Conservation (phyloP, 1,284 basidiomycete species). For the Cutaneotrichosporon sp. region DNA sequence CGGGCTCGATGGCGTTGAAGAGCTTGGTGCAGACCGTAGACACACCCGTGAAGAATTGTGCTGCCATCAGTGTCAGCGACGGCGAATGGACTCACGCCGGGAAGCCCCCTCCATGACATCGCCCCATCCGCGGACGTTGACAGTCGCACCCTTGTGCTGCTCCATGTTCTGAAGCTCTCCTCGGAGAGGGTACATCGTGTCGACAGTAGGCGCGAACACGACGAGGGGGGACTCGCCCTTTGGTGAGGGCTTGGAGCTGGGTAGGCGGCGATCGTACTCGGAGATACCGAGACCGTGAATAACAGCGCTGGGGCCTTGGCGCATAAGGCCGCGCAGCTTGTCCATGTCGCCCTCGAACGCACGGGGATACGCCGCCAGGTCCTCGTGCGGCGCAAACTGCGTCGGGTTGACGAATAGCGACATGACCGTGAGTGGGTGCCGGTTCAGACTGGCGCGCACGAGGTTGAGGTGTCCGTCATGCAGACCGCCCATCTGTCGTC, state of each 20-base stretch:
- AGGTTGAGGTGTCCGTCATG: conserved; percentile 89
- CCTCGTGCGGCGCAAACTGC: conserved; percentile 94
- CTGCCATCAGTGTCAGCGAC: conserved; percentile 51
- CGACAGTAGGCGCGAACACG: conserved; percentile 69
- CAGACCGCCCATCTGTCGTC: conserved; percentile 74
- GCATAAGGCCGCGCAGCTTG: conserved; percentile 59
- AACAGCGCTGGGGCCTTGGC: conserved; percentile 44
- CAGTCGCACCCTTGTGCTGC: conserved; percentile 78
- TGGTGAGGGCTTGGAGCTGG: conserved; percentile 4
- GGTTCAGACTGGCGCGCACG: conserved; percentile 60
- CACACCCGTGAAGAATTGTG: conserved; percentile 92
- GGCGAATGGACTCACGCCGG: conserved; percentile 35
- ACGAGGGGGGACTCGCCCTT: conserved; percentile 53
- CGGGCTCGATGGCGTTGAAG: conserved; percentile 90
- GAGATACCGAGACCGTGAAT: conserved; percentile 31
- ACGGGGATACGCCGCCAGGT: conserved; percentile 83
- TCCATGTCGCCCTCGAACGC: conserved; percentile 56
- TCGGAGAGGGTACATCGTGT: conserved; percentile 73
- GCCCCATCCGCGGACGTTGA: conserved; percentile 81
- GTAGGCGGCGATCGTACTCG: conserved; percentile 22
- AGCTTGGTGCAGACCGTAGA: conserved; percentile 92
- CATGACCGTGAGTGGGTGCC: conserved; percentile 81
- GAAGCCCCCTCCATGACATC: conserved; percentile 48
- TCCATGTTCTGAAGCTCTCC: conserved; percentile 75
- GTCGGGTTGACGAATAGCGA: conserved; percentile 98